Evolutionary conservation across 139 green algal genomes (phyloP).

Genomic region (Volvox reticuliferus): DNA sequence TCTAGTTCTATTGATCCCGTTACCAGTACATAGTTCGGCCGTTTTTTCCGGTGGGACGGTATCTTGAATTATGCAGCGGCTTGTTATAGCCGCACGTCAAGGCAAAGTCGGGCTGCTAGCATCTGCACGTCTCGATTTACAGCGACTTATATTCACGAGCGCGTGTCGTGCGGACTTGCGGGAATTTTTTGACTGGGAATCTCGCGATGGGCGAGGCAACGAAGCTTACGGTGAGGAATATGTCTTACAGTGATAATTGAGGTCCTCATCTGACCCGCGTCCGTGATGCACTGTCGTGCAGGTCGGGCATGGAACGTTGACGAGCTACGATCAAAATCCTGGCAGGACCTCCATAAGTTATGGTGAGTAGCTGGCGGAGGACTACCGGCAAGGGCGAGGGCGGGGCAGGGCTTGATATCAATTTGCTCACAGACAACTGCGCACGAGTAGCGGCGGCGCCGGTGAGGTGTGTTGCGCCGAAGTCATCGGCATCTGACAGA

Average conservation of each 20-base stretch:
- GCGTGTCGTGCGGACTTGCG: slow-evolving; percentile 7
- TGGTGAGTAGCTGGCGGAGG: slow-evolving; percentile 16
- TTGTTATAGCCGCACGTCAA: not conserved
- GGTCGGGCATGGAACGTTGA: slow-evolving; percentile 49
- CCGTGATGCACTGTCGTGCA: not conserved
- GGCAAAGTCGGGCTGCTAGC: not conserved
- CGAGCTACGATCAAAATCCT: slow-evolving; percentile 54
- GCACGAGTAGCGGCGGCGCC: too few species aligned
- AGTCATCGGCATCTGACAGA: too few species aligned
- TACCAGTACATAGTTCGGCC: too few species aligned
- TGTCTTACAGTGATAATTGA: not conserved
- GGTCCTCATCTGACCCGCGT: not conserved
- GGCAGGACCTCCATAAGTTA: slow-evolving; percentile 54
- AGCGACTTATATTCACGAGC: not conserved
- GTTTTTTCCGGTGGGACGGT: too few species aligned
- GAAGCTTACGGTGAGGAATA: slow-evolving; percentile 21
- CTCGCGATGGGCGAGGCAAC: not conserved
- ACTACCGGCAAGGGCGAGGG: too few species aligned
- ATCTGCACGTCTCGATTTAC: not conserved
- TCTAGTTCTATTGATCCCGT: too few species aligned
- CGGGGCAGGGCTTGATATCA: too few species aligned
- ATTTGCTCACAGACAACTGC: too few species aligned
- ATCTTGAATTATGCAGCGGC: not conserved
- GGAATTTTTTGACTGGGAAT: slow-evolving; percentile 53
- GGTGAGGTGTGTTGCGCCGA: too few species aligned